Conservation (phyloP, 148 eudicot species). For the Euryodendron excelsum region DNA sequence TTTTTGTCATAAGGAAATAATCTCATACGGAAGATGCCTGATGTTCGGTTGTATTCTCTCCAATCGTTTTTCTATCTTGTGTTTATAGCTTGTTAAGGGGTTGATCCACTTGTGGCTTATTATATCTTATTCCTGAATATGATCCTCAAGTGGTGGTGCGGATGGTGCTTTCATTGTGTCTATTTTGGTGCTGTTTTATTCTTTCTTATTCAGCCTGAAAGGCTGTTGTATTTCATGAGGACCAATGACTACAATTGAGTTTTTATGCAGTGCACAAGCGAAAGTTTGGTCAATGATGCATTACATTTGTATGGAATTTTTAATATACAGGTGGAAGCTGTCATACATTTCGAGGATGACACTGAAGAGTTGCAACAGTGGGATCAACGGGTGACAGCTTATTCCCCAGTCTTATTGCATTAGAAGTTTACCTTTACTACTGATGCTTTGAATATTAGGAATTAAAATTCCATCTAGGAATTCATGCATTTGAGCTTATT, state of each 20-base stretch:
- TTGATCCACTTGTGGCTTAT: neutral
- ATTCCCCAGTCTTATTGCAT: neutral
- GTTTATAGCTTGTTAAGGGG: no score
- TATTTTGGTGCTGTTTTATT: neutral
- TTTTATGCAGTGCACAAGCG: no score
- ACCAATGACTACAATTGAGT: neutral
- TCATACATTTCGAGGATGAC: conserved; percentile 98
- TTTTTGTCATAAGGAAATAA: neutral
- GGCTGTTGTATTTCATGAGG: neutral
- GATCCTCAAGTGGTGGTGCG: neutral
- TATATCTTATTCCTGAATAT: neutral
- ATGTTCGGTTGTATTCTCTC: neutral
- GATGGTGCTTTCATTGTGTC: neutral
- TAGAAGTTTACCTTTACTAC: neutral
- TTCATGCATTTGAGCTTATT: neutral
- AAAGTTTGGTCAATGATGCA: neutral
- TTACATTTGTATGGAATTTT: neutral
- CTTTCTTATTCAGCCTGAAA: neutral
- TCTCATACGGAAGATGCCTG: neutral
- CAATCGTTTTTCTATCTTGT: neutral
- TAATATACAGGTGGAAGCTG: conserved; percentile 77
- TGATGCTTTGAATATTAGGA: no score
- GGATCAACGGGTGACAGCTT: conserved; percentile 84
- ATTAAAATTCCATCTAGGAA: neutral
- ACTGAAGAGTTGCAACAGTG: conserved; percentile 93